Base-by-base conservation (phyloP, 2,329 filamentous ascomycete genomes). In the Claviceps sp. region DNA sequence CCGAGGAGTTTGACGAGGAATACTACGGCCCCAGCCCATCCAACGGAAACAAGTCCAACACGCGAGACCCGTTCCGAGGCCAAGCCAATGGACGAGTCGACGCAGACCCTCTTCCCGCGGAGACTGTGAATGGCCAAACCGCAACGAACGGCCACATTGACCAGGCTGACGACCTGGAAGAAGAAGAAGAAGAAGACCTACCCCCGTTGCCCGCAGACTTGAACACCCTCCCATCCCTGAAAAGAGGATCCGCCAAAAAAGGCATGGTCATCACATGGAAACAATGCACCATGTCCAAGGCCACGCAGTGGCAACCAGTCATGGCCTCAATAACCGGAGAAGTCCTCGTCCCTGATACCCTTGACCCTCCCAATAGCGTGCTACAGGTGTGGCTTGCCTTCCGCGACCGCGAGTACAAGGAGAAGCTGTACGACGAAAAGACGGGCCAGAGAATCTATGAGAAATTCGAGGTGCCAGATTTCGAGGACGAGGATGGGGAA, bases 391-490 rank as follows among this genome's bases (percentile, higher is more conserved):
- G 75, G 11, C 74, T 95, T 2, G 87, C 88, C 2, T 75, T 76
- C 55, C 78, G 86, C 29, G 86, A 94, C 61, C 71, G 83, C 47
- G 67, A 75, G 13, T 66, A 74, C 5, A 77, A 75, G 50, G 71
- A 81, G 55, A 83, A 78, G 59, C 64, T 68, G 17, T 82, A 81
- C 56, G 82, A 91, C 58, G 74, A 80, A 11, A 68, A 76, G 40
- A 83, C 85, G 0, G 88, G 88, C 0, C 73, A 85, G 55, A 77
- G 88, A 9, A 67, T 88, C 9, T 95, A 91, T 59, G 81, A 77
- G 55, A 86, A 82, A 53, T 93, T 94, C 57, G 88, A 94, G 59
- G 81, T 82, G 58, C 83, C 84, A 0, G 78, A 78, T 11, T 70
- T 79, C 7, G 76, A 81, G 6, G 80, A 82, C 0, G 77, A 77